phyloP scores from a whole-genome alignment of 225 moss, liverwort and hornwort species.

The Polytrichum commune region DNA sequence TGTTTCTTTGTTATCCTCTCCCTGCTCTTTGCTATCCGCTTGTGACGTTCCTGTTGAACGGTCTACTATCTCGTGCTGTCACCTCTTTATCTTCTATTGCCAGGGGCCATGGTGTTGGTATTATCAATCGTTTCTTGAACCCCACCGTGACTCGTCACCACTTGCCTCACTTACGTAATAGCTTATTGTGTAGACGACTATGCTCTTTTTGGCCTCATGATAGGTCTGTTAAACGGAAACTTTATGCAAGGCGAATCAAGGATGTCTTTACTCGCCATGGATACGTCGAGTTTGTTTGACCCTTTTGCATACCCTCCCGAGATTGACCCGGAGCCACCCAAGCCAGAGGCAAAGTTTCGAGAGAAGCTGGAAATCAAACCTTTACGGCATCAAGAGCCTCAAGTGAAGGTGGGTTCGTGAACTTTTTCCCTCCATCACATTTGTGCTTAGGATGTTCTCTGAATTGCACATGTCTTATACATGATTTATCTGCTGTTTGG shows the following conservation, averaged over 20 bases:
- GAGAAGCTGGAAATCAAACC: conserved; percentile 59
- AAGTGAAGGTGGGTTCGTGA: conserved; percentile 32
- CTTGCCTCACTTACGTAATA: too few species aligned
- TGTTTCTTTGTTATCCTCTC: too few species aligned
- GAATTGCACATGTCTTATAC: neutral
- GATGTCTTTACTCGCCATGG: conserved; percentile 63
- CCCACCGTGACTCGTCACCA: too few species aligned
- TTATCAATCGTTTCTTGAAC: too few species aligned
- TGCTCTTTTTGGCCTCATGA: neutral
- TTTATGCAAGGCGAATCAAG: conserved; percentile 15
- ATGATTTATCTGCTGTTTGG: neutral
- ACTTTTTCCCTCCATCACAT: neutral
- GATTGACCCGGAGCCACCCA: conserved; percentile 35
- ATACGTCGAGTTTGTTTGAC: conserved; percentile 59
- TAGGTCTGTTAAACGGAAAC: conserved; percentile 13
- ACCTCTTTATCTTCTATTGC: too few species aligned
- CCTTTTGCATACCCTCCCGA: conserved; percentile 51
- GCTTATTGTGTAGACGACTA: neutral
- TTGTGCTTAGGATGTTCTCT: neutral
- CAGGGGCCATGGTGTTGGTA: too few species aligned
- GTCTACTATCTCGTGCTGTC: too few species aligned
- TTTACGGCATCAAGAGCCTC: conserved; percentile 36
- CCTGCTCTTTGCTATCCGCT: too few species aligned
- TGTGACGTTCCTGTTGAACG: too few species aligned
- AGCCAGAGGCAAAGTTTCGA: conserved; percentile 41